Percentiles rank a stretch among this genome's conserved stretches.
These are phyloP conservation scores for Pelargonium cotyledonis DNA, from an alignment of 441 rosid species.

Conservation along the genomic window DNA sequence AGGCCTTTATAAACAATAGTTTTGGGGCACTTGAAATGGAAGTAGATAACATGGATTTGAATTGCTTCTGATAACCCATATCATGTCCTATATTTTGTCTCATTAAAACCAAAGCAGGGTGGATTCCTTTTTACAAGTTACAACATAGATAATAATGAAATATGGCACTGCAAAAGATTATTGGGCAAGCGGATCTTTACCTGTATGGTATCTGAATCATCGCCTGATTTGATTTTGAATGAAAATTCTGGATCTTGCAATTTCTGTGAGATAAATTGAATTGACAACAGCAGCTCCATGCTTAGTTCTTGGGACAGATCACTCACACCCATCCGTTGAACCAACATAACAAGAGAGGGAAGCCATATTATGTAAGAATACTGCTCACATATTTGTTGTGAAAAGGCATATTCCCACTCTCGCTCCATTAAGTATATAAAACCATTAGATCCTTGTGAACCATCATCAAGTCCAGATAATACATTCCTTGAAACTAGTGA, in stretches of 20 bases:
- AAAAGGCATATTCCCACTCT: slow-evolving; percentile 87
- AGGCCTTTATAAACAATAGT: too few species aligned
- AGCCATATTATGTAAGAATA: slow-evolving; percentile 84
- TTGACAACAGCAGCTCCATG: slow-evolving; percentile 46
- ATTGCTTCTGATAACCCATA: too few species aligned
- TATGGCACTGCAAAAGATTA: not conserved
- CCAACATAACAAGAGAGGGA: slow-evolving; percentile 60
- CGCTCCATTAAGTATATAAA: slow-evolving; percentile 33
- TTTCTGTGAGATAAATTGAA: slow-evolving; percentile 57
- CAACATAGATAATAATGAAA: not conserved
- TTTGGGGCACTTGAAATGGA: too few species aligned
- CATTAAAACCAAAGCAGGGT: too few species aligned
- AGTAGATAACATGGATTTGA: too few species aligned
- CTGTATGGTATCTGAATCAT: slow-evolving; percentile 65
- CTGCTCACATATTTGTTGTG: slow-evolving; percentile 69
- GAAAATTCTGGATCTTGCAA: slow-evolving; percentile 79
- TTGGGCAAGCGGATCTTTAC: slow-evolving; percentile 26
- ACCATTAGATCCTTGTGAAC: slow-evolving; percentile 25
- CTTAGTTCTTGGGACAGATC: slow-evolving; percentile 33
- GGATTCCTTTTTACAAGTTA: not conserved
- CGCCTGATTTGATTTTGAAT: slow-evolving; percentile 53
- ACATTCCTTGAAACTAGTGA: slow-evolving; percentile 59
- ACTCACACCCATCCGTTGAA: slow-evolving; percentile 40
- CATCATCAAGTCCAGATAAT: slow-evolving; percentile 32
- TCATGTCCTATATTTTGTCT: too few species aligned